Base-by-base conservation (phyloP, 106 monocot species). In the Allium cepa region DNA sequence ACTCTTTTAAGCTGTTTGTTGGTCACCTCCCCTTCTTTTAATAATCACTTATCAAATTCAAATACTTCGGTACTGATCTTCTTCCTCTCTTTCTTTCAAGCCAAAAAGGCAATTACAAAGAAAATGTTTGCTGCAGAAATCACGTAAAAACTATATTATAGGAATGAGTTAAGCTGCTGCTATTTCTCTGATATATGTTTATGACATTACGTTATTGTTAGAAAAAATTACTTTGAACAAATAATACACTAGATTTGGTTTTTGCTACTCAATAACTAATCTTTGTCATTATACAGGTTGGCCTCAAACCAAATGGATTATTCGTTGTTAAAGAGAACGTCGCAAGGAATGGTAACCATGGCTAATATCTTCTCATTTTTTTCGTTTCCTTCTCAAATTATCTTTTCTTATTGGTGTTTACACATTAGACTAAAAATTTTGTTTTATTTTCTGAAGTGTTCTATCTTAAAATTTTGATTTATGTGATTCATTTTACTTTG, bases 241-340 rank as follows among this genome's bases (percentile, higher is more conserved):
- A 36, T 2, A 4, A 36, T 36, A 36, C 3, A 36, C 36, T 36
- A 36, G 36, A 36, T 5, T 36, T 36, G 36, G 36, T 65, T 65
- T 8, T 65, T 65, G 45, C n/a, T 17, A 26, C 4, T 64, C 14
- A 12, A 11, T 26, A 18, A 66, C 51, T 52, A 13, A 52, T 46
- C 22, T 66, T 26, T 66, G 17, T 51, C 7, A 66, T 52, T 27
- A 2, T 36, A 59, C 63, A 99, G 99, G 82, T 52, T 73, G 99
- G 89, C 60, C 86, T 99, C 52, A 99, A 90, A 82, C 73, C 84
- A 56, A 79, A 90, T 78, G 97, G 92, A 7, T 87, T 99, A 69
- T 85, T 99, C 48, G 77, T 92, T 49, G 77, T 99, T 16, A 99
- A 99, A 70, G 92, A 99, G 83, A 99, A 99, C 62, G 61, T 83